Conservation (phyloP, 2,329 filamentous ascomycete genomes). For the Aspergillus brasiliensis region DNA sequence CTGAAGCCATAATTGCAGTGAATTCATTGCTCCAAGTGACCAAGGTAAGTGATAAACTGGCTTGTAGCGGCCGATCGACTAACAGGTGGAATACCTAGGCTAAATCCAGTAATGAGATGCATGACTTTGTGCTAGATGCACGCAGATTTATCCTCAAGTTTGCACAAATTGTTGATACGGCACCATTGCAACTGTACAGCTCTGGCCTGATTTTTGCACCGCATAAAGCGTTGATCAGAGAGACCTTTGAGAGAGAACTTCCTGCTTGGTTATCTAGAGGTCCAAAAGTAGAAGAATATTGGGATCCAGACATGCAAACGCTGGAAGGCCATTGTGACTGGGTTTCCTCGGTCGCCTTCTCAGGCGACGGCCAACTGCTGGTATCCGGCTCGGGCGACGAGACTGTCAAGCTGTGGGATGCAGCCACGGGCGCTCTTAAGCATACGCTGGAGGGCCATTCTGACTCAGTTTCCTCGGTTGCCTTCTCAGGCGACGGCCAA, state of each 20-base stretch:
- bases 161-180: conserved; percentile 5
- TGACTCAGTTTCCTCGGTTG: too few species aligned
- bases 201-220: conserved; percentile 10
- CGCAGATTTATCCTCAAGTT: conserved; percentile 9
- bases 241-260: neutral
- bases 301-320: neutral
- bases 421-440: too few species aligned
- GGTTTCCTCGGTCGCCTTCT: neutral
- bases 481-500: too few species aligned
- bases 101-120: neutral
- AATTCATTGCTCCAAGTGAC: neutral
- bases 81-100: neutral
- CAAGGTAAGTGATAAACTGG: neutral
- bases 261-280: neutral
- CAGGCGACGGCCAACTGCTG: neutral
- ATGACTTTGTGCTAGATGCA: conserved; percentile 4
- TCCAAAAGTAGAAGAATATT: neutral
- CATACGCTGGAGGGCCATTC: too few species aligned
- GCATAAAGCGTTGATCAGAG: neutral
- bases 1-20: neutral
- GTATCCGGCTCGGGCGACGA: too few species aligned
- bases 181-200: conserved; percentile 11
- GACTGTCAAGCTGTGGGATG: too few species aligned
- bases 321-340: neutral
- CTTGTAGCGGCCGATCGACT: neutral